Conservation (phyloP, 495 filamentous ascomycete species). For the Copromyces sp. region DNA sequence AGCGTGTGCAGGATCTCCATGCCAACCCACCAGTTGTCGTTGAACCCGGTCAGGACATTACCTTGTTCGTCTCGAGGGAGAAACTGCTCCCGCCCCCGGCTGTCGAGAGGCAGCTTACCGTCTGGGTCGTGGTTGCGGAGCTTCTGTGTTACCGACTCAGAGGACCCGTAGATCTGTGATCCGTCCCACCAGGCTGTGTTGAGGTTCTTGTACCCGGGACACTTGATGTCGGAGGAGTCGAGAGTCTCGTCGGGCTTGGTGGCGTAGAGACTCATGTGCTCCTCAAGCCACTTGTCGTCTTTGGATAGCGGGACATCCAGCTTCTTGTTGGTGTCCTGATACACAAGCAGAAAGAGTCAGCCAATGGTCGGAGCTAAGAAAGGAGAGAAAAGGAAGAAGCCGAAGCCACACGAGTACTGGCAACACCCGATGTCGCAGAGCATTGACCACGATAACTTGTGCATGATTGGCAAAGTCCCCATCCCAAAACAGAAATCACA, state of each 20-base stretch:
- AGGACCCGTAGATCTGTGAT: constrained; percentile 35
- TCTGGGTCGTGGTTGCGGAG: constrained; percentile 19
- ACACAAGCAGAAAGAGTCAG: neutral
- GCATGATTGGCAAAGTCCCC: neutral
- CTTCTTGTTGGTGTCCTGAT: constrained; percentile 5
- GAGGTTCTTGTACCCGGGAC: constrained; percentile 30
- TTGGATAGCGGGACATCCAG: constrained; percentile 21
- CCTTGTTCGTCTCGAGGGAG: constrained; percentile 25
- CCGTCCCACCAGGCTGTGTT: constrained; percentile 39
- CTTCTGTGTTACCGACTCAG: constrained; percentile 20
- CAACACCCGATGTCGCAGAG: neutral
- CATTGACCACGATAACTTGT: neutral
- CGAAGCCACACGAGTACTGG: neutral
- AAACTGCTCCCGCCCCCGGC: constrained; percentile 17
- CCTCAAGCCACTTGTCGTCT: constrained; percentile 20
- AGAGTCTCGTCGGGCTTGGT: constrained; percentile 22
- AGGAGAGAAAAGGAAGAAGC: neutral
- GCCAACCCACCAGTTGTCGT: constrained; percentile 35
- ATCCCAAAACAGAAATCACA: neutral
- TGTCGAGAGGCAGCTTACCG: constrained; percentile 27
- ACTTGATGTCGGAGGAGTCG: constrained; percentile 20
- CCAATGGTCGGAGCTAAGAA: neutral
- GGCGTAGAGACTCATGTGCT: constrained; percentile 21
- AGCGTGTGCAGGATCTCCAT: constrained; percentile 35
- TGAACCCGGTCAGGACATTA: constrained; percentile 31